Evolutionary conservation across 139 green algal genomes (phyloP).

Genomic region (Chlamydomonas asymmetrica): DNA sequence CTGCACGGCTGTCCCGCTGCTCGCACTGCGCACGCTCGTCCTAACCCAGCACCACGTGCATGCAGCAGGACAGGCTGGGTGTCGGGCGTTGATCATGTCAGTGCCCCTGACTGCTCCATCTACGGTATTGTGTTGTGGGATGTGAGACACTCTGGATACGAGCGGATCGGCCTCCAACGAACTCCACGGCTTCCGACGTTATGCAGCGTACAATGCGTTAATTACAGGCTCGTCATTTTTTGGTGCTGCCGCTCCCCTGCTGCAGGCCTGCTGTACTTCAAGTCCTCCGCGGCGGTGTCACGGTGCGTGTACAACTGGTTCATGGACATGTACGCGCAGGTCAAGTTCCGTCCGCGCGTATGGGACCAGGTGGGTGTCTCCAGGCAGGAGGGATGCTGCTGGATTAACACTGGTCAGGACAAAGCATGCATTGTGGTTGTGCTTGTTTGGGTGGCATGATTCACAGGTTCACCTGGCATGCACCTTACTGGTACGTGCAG

Average conservation of each 20-base stretch:
- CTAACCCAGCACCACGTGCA: no score
- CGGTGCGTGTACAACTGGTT: slow-evolving; percentile 26
- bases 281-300: slow-evolving; percentile 13
- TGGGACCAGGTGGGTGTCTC: slow-evolving; percentile 16
- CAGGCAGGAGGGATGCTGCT: not conserved
- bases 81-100: no score
- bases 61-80: no score
- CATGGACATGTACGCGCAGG: slow-evolving; percentile 16
- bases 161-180: not conserved
- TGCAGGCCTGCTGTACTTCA: slow-evolving; percentile 29
- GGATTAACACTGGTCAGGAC: not conserved
- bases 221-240: slow-evolving; percentile 12
- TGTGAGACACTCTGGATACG: not conserved
- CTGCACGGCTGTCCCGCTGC: no score
- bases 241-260: no score
- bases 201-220: slow-evolving; percentile 6
- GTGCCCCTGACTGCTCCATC: no score
- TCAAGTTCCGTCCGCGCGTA: not conserved
- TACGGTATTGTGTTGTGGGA: not conserved
- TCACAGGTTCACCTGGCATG: not conserved
- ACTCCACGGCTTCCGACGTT: no score
- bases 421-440: not conserved
- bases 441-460: not conserved
- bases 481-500: not conserved
- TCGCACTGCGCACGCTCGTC: no score